Conservation (phyloP, 805 yeast species). For the Candida berthetii region DNA sequence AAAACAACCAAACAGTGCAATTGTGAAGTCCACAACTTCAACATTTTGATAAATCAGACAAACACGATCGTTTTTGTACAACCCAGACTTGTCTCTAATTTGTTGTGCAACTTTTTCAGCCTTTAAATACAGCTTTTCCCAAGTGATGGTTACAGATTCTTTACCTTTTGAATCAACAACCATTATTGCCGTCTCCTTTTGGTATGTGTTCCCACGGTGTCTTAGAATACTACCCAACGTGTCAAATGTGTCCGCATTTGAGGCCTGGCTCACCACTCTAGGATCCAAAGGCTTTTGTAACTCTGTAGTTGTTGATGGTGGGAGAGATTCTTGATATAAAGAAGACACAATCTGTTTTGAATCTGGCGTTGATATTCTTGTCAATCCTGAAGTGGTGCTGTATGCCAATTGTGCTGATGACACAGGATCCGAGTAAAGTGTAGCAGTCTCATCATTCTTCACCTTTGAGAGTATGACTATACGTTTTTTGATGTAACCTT, state of each 20-base stretch:
- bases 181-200: conserved; percentile 64
- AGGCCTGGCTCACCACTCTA: conserved; percentile 34
- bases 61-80: conserved; percentile 80
- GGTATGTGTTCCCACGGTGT: conserved; percentile 61
- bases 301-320: conserved; percentile 21
- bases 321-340: conserved; percentile 22
- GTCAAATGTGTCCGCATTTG: conserved; percentile 39
- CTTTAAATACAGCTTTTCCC: conserved; percentile 82
- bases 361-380: conserved; percentile 23
- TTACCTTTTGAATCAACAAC: conserved; percentile 76
- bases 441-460: conserved; percentile 3
- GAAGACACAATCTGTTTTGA: conserved; percentile 19
- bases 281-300: conserved; percentile 51
- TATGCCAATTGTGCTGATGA: conserved; percentile 4
- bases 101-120: conserved; percentile 88
- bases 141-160: conserved; percentile 66
- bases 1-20: conserved; percentile 87
- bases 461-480: conserved; percentile 26
- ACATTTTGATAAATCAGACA: conserved; percentile 75
- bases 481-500: conserved; percentile 63
- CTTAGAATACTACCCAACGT: conserved; percentile 68
- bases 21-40: conserved; percentile 80
- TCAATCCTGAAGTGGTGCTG: conserved; percentile 16
- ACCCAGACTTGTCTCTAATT: conserved; percentile 63
- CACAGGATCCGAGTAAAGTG: conserved; percentile 1